These are phyloP conservation scores for Coemansia sp. DNA, from an alignment of 192 early-diverging fungal genomes.

Conservation along the genomic window DNA sequence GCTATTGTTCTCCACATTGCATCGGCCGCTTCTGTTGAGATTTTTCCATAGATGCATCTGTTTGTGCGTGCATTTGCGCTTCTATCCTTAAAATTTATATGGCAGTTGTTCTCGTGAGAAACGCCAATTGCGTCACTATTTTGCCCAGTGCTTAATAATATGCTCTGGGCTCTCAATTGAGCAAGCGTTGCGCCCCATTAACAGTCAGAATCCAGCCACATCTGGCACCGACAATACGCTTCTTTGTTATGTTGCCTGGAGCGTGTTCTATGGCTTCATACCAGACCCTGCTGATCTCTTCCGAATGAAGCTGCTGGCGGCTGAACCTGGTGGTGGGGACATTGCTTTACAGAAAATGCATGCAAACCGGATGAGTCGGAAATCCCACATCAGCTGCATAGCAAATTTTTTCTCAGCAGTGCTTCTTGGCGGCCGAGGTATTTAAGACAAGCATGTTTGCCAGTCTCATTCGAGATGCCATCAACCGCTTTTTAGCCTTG, in stretches of 20 bases:
- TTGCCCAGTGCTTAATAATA: not conserved
- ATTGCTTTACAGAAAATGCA: not conserved
- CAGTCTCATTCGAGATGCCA: not conserved
- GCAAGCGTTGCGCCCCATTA: not conserved
- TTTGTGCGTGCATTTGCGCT: not conserved
- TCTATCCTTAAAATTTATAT: not conserved
- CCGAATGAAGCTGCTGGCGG: not conserved
- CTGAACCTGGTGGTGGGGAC: not conserved
- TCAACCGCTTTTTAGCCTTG: not conserved
- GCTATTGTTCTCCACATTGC: not conserved
- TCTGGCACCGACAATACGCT: not conserved
- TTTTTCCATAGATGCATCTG: constrained; percentile 2
- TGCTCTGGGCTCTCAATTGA: not conserved
- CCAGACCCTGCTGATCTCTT: not conserved
- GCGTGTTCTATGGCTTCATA: not conserved
- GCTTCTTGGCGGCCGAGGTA: not conserved
- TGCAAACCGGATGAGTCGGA: not conserved
- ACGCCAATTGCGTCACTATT: not conserved
- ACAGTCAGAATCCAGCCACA: not conserved
- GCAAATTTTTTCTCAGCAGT: not conserved
- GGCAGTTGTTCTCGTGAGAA: not conserved
- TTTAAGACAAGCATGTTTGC: not conserved
- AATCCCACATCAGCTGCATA: not conserved
- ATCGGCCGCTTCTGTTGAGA: constrained; percentile 3
- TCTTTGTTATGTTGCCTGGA: not conserved